Base-by-base conservation (phyloP, 2,329 filamentous ascomycete species). In the Cryphonectria nitschkei region DNA sequence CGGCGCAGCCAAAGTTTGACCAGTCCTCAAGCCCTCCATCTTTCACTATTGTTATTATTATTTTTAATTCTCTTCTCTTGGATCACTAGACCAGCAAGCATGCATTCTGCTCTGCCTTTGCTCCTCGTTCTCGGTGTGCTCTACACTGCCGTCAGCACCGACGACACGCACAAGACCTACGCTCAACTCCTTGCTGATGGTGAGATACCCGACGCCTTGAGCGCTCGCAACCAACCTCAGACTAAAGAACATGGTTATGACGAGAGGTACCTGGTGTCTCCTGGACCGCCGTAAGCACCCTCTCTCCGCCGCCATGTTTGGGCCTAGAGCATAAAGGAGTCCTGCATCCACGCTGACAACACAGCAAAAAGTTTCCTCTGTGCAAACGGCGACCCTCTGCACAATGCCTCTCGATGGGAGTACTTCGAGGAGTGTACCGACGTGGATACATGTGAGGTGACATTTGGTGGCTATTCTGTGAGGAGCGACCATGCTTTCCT, bases 381-480 rank as follows among this genome's bases (percentile, higher is more conserved):
- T 22, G 32, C 11, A 13, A 39, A 62, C 37, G 60, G 60, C 34
- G 60, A 62, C 37, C 60, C 60, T 9, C 60, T 62, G 6, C 60
- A 62, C 34, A 62, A 62, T 13, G 3, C 60, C 19, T 62, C 60
- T 16, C 41, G 22, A 26, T 62, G 34, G 32, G 60, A 62, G 60
- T 62, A 62, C 4, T 62, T 62, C 13, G 60, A 62, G n/a, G 60
- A 62, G 34, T 62, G 60, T 22, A n/a, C 37, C 29, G 60, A 62
- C 34, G 34, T 39, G 22, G 22, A 62, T 34, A 62, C 60, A n/a
- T 62, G 60, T 34, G 60, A 62, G 60, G 60, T 62, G 22, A 39
- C 34, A 13, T 62, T 62, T 62, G 60, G 60, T n/a, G 60, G 60
- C 32, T 62, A 62, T 39, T 62, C 60, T 41, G 60, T 62, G n/a